Evolutionary conservation across 352 stramenopile species (phyloP), one percentile per base, ranked within the genome.

Genomic region (Globisporangium orthogonon): DNA sequence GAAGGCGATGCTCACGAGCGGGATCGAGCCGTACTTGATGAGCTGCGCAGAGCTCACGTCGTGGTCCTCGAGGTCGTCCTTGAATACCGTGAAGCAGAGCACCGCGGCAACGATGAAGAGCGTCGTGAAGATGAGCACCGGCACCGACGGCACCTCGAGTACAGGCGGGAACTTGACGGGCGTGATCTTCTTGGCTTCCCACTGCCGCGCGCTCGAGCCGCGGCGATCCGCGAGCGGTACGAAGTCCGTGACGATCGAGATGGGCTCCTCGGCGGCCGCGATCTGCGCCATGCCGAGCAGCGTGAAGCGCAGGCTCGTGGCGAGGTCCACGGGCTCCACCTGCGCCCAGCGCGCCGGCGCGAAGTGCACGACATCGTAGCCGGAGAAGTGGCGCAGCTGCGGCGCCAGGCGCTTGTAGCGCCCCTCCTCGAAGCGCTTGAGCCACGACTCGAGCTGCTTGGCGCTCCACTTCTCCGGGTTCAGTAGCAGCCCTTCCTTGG

Each of bases 211-310:
- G 43, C 63, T 55, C 23, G 44, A 44, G 11, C 64, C 53, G 29
- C 63, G 63, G 51, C 41, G 50, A 53, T 65, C 56, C 30, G 55
- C 58, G 45, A 89, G 60, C 50, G 80, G 73, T 35, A 89, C 63
- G 64, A 90, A 93, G 65, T 93, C 77, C 51, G 83, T 93, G 41
- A 90, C 78, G 61, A 91, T 91, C n/a, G 71, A 59, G 60, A 89
- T 55, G 1, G 71, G 62, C 33, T 82, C 79, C 7, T 89, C 78
- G 23, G 70, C 62, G 11, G 73, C 74, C 15, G 83, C 81, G 40
- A 95, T 80, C 53, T 95, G 85, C 39, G 89, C 72, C 85, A 95
- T 95, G 13, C 83, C 85, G 17, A 95, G 63, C 18, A 95, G 66
- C 56, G 85, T 95, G 66, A 92, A 95, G 41, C 85, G 85, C 45